Evolutionary conservation across 192 early-diverging fungal genomes (phyloP).

Genomic region (Coemansia sp.): DNA sequence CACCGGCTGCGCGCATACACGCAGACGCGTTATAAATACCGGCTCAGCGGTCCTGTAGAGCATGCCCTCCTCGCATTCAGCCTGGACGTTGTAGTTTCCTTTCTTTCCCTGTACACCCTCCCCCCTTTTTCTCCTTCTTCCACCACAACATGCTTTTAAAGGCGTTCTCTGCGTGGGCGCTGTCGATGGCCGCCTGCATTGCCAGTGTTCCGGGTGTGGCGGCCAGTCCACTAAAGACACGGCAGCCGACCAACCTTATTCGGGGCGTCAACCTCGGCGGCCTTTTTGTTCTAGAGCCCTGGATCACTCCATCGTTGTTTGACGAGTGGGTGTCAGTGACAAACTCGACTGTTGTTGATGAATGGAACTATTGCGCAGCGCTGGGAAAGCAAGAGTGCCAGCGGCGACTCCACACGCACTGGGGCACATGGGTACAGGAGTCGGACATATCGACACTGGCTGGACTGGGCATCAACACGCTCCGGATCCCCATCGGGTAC

Average conservation of each 20-base stretch:
- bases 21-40: too few species aligned
- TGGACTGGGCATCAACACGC: slow-evolving; percentile 56
- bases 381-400: slow-evolving; percentile 54
- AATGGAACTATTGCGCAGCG: slow-evolving; percentile 56
- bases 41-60: too few species aligned
- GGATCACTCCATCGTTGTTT: slow-evolving; percentile 52
- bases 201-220: background rate
- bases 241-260: slow-evolving; percentile 19
- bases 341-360: slow-evolving; percentile 49
- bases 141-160: background rate
- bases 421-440: slow-evolving; percentile 57
- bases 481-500: slow-evolving; percentile 66
- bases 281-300: slow-evolving; percentile 63
- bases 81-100: too few species aligned
- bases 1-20: too few species aligned
- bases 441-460: slow-evolving; percentile 53
- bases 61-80: too few species aligned
- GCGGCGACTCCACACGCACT: slow-evolving; percentile 51
- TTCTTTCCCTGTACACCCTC: background rate
- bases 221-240: background rate
- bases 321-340: slow-evolving; percentile 28
- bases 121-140: background rate
- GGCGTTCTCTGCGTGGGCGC: background rate
- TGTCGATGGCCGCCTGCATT: background rate
- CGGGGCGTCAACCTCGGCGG: slow-evolving; percentile 69